Conservation (phyloP, 176 grass and related monocot genomes). For the Saccharum spontaneum region DNA sequence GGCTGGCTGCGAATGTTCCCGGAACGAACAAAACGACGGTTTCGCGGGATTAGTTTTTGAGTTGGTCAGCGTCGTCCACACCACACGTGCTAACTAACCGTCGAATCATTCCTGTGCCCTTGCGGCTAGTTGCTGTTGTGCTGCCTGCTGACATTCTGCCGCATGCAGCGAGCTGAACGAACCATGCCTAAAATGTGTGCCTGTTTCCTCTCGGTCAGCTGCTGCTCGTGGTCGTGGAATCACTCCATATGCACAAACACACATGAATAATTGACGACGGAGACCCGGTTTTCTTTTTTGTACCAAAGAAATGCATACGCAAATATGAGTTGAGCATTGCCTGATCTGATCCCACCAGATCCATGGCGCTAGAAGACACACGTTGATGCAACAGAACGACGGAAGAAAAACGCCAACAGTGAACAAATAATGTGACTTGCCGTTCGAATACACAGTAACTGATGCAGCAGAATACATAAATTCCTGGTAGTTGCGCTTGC, state of each 20-base stretch:
- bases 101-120: not conserved
- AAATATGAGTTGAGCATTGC: too few relatives aligned
- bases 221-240: not conserved
- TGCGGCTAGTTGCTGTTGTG: not conserved
- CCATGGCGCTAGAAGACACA: not conserved
- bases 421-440: not conserved
- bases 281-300: too few relatives aligned
- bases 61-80: not conserved
- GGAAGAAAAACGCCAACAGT: not conserved
- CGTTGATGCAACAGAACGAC: not conserved
- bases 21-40: not conserved
- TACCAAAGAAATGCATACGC: too few relatives aligned
- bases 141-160: not conserved
- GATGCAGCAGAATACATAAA: not conserved
- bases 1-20: not conserved
- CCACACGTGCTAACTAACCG: not conserved
- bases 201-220: not conserved
- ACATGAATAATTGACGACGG: not conserved
- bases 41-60: not conserved
- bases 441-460: not conserved
- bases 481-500: not conserved
- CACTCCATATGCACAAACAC: not conserved
- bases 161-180: too few relatives aligned
- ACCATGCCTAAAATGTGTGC: not conserved
- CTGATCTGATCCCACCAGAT: too few relatives aligned